These are phyloP conservation scores for Chloromonas sp. DNA, from an alignment of 163 green algal genomes.

Conservation along the genomic window DNA sequence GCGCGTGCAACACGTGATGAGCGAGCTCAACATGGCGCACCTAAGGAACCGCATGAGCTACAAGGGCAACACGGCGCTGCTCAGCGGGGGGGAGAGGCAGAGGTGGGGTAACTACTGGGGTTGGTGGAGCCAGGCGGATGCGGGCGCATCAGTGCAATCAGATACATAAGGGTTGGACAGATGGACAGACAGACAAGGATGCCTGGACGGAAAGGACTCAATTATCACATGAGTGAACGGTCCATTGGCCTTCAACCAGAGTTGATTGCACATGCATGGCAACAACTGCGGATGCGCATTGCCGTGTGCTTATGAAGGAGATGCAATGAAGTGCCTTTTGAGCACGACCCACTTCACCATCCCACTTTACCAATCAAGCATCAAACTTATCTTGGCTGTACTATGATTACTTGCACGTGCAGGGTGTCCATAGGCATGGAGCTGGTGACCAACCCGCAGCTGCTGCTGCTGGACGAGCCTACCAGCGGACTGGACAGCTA, in stretches of 20 bases:
- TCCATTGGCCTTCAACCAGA: too few species aligned
- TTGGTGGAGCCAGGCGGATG: not conserved
- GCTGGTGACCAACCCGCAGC: constrained; percentile 48
- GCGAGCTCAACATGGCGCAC: constrained; percentile 16
- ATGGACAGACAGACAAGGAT: too few species aligned
- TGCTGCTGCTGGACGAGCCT: constrained; percentile 52
- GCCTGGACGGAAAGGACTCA: too few species aligned
- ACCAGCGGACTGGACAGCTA: constrained; percentile 19
- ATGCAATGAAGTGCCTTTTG: too few species aligned
- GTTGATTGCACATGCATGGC: too few species aligned
- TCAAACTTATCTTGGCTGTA: not conserved
- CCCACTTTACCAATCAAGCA: too few species aligned
- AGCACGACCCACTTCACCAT: too few species aligned
- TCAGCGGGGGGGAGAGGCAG: constrained; percentile 44
- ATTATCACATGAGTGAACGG: too few species aligned
- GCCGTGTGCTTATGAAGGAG: too few species aligned
- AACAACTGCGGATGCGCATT: too few species aligned
- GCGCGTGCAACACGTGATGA: constrained; percentile 22
- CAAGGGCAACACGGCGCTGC: constrained; percentile 17
- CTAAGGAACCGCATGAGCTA: constrained; percentile 15
- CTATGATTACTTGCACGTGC: constrained; percentile 4
- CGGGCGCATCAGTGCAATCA: not conserved
- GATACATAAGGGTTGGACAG: not conserved
- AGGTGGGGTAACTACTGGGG: constrained; percentile 7
- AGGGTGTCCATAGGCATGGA: constrained; percentile 62